phyloP scores from a whole-genome alignment of 2,329 filamentous ascomycete species.

The Hymenoscyphus occultus region DNA sequence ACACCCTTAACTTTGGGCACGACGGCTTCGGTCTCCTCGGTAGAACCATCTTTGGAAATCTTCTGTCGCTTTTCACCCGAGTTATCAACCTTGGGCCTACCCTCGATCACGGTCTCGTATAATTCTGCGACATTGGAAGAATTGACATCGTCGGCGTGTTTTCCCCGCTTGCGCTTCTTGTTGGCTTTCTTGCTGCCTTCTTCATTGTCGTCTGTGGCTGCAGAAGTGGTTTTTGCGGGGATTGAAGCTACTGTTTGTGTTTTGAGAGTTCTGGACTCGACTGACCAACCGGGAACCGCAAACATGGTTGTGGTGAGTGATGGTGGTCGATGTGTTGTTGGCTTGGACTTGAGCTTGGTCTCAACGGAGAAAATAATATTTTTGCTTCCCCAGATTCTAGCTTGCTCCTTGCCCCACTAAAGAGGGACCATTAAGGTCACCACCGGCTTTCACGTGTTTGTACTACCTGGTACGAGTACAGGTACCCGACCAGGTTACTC shows the following conservation, averaged over 20 bases:
- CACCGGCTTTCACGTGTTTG: neutral
- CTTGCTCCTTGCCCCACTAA: neutral
- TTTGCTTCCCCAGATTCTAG: slow-evolving; percentile 10
- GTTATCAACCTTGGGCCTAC: slow-evolving; percentile 46
- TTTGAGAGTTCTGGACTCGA: slow-evolving; percentile 70
- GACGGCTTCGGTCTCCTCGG: slow-evolving; percentile 11
- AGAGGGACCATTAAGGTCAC: neutral
- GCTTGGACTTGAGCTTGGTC: neutral
- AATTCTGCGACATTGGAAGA: slow-evolving; percentile 71
- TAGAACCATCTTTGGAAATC: slow-evolving; percentile 22
- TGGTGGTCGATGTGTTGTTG: neutral
- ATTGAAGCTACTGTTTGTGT: slow-evolving; percentile 48
- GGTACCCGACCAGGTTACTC: no score
- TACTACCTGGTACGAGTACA: neutral
- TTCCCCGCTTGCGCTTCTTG: slow-evolving; percentile 52
- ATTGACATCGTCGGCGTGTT: slow-evolving; percentile 59
- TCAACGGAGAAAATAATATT: slow-evolving; percentile 11
- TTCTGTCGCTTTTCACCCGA: slow-evolving; percentile 32
- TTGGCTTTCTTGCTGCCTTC: slow-evolving; percentile 38
- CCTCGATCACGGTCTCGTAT: slow-evolving; percentile 77
- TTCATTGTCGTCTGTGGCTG: slow-evolving; percentile 34
- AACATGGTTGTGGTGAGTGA: slow-evolving; percentile 60
- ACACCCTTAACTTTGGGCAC: slow-evolving; percentile 13
- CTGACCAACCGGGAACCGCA: slow-evolving; percentile 87
- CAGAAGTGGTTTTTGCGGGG: slow-evolving; percentile 16